A percentile compares a stretch with the other conserved stretches of the same genome.
Conservation (phyloP, 495 filamentous ascomycete species). For the Penicillium soppii region DNA sequence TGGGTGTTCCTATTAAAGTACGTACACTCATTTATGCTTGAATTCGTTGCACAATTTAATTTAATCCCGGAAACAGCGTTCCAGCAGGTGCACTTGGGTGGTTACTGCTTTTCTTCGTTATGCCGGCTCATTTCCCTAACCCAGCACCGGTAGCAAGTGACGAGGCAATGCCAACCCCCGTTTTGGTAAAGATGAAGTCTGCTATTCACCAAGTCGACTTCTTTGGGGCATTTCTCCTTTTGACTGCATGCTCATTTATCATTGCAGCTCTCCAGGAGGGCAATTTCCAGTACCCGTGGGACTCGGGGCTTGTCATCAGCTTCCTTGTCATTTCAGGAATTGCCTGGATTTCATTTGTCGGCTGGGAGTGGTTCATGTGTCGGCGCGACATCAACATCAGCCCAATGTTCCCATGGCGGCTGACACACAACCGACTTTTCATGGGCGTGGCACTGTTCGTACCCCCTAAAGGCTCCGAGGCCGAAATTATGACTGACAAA, state of each 20-base stretch:
- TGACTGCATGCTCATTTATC: conserved; percentile 29
- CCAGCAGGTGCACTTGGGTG: conserved; percentile 7
- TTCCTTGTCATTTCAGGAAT: conserved; percentile 29
- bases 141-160: neutral
- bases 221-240: neutral
- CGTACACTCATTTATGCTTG: neutral
- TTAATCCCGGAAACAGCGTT: conserved; percentile 3
- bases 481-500: neutral
- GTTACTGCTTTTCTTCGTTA: neutral
- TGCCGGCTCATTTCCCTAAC: neutral
- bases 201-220: neutral
- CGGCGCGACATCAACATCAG: neutral
- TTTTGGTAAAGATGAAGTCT: neutral
- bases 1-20: conserved; percentile 46
- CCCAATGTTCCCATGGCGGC: conserved; percentile 25
- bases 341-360: conserved; percentile 14
- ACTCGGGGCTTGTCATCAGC: conserved; percentile 38
- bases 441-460: conserved; percentile 19
- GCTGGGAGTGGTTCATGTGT: conserved; percentile 8
- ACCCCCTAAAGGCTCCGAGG: neutral
- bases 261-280: conserved; percentile 56
- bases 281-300: conserved; percentile 40
- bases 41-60: neutral
- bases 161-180: neutral
- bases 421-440: conserved; percentile 17